Percentiles rank a stretch among this genome's conserved stretches.
Conservation (phyloP, 2,329 filamentous ascomycete genomes). For the Aureobasidium pullulans region DNA sequence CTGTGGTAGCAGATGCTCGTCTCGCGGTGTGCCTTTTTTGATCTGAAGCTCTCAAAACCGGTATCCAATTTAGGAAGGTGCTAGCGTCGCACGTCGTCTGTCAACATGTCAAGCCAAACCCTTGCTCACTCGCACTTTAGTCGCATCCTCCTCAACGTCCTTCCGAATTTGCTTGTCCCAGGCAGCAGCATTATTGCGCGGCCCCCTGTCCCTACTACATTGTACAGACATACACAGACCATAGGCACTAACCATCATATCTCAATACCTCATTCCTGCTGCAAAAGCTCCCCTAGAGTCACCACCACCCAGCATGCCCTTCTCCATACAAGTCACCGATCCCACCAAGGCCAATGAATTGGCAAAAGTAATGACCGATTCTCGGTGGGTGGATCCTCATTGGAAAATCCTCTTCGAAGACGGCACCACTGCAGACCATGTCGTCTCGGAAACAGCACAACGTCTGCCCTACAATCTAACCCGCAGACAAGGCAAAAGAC, state of each 20-base stretch:
- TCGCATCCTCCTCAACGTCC: background rate
- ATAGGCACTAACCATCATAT: too few species aligned
- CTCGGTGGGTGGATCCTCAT: background rate
- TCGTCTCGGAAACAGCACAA: background rate
- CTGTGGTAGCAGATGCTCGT: too few species aligned
- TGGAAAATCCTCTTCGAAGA: background rate
- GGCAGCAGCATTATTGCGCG: background rate
- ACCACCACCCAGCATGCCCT: background rate
- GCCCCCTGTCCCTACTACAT: background rate
- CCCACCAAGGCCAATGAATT: background rate
- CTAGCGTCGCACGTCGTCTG: background rate
- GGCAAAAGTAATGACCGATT: background rate
- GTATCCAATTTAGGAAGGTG: background rate
- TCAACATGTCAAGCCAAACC: too few species aligned
- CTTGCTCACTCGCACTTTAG: background rate
- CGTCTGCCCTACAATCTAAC: background rate
- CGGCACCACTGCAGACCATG: background rate
- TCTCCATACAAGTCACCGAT: background rate
- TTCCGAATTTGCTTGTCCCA: background rate
- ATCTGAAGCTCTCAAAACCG: background rate
- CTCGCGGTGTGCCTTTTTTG: too few species aligned
- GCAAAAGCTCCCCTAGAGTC: too few species aligned
- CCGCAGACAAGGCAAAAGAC: background rate
- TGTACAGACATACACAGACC: background rate
- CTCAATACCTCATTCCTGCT: background rate